These are phyloP conservation scores for Globisporangium middletonii DNA, from an alignment of 352 stramenopile genomes.

Conservation along the genomic window DNA sequence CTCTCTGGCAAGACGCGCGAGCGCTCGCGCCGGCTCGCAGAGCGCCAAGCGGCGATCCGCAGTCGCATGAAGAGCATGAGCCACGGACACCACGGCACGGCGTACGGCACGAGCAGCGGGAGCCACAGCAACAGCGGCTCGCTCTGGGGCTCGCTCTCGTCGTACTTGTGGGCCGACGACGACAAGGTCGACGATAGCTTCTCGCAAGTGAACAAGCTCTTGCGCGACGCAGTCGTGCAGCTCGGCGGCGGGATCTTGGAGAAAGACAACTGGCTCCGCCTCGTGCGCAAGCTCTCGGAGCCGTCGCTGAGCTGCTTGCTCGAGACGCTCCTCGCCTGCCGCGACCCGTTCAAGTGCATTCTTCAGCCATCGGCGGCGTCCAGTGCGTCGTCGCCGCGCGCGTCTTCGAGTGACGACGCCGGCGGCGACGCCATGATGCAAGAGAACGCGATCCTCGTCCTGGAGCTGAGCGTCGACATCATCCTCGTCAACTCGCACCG, in stretches of 20 bases:
- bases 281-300: constrained; percentile 73
- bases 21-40: constrained; percentile 66
- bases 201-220: constrained; percentile 71
- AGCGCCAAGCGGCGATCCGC: constrained; percentile 76
- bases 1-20: constrained; percentile 75
- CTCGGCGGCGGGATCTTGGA: constrained; percentile 72
- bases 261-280: constrained; percentile 82
- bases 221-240: constrained; percentile 66
- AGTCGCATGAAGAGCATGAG: constrained; percentile 80
- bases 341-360: constrained; percentile 77
- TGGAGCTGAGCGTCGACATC: constrained; percentile 79
- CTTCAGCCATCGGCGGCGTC: constrained; percentile 27
- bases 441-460: constrained; percentile 84
- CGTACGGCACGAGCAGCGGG: constrained; percentile 32
- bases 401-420: constrained; percentile 1
- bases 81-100: constrained; percentile 38
- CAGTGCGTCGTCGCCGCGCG: background rate
- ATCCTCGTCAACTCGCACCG: constrained; percentile 83
- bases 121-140: constrained; percentile 34
- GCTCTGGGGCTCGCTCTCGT: constrained; percentile 79
- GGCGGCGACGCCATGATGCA: constrained; percentile 82
- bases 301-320: constrained; percentile 54
- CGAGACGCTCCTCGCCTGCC: constrained; percentile 68
- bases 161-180: constrained; percentile 80
- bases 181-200: constrained; percentile 77